Base-by-base conservation (phyloP, 1,284 basidiomycete species). In the Leccinum laetum region DNA sequence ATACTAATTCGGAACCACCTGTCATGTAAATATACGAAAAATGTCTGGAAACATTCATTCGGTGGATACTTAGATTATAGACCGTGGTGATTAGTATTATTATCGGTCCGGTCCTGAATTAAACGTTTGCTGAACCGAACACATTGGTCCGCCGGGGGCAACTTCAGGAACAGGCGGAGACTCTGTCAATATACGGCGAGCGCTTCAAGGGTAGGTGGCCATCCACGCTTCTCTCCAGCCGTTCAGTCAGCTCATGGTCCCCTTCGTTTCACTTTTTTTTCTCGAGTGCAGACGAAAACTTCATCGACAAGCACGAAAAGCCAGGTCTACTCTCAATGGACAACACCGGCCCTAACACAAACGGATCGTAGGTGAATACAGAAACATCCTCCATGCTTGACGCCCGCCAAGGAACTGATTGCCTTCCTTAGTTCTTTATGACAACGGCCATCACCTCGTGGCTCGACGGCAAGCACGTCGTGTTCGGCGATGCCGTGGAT, bases 271-370 rank as follows among this genome's bases (percentile, higher is more conserved):
- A 8, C 14, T 29, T 59, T 16, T 44, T 56, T 29, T 14, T 32
- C 9, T 37, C 35, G 61, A 58, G 13, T 46, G 65, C 72, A 87
- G 95, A 98, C 73, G 96, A 98, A 80, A 94, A 92, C 79, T 98
- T 98, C 77, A 79, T 82, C 24, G 77, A 89, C 66, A 90, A 88
- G 74, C 96, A 99, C 77, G 83, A 83, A 67, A 87, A 86, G 72
- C 88, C 91, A 3, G 95, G 94, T 72, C 80, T 97, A 41, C 86
- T 99, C 57, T 95, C 93, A 37, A 98, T 98, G 96, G 96, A 96
- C 9, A 92, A 93, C 69, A 88, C 89, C 3, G 91, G 90, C 52
- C 75, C 79, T 2, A 83, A 91, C 77, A 90, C 90, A 13, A 92
- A 92, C 68, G 91, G 91, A 29, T 91, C 89, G 2, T 90, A 90